Percentiles rank a stretch among this genome's conserved stretches.
These are phyloP conservation scores for Aspergillus cavernicola DNA, from an alignment of 495 filamentous ascomycete species.

Conservation along the genomic window DNA sequence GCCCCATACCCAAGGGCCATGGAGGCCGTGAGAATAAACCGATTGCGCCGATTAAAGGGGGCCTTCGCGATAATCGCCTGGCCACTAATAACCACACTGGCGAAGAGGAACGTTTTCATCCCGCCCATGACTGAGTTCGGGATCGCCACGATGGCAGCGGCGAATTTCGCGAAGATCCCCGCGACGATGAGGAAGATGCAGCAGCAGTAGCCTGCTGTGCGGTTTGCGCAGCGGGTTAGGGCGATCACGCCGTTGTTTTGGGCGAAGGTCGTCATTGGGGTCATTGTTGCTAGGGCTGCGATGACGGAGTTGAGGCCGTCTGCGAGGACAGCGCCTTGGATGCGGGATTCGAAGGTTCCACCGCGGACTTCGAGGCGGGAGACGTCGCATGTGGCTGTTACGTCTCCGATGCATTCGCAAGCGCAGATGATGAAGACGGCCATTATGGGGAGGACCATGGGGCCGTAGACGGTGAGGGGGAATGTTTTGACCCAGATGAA, in stretches of 20 bases:
- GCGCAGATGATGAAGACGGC: constrained; percentile 86
- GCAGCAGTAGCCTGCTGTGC: constrained; percentile 72
- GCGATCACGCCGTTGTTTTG: constrained; percentile 95
- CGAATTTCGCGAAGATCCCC: constrained; percentile 90
- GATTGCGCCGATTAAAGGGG: constrained; percentile 77
- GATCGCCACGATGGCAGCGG: constrained; percentile 78
- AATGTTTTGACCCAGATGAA: constrained; percentile 95
- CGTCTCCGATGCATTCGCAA: constrained; percentile 81
- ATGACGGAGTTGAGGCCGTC: constrained; percentile 79
- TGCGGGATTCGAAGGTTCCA: constrained; percentile 75
- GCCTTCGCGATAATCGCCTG: constrained; percentile 77
- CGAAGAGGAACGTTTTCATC: constrained; percentile 92
- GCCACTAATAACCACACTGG: constrained; percentile 77
- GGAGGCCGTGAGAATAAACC: constrained; percentile 80
- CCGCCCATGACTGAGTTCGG: constrained; percentile 78
- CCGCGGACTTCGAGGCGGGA: constrained; percentile 81
- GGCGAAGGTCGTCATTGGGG: constrained; percentile 74
- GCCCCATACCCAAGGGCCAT: constrained; percentile 76
- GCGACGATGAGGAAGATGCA: constrained; percentile 82
- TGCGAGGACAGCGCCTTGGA: constrained; percentile 75
- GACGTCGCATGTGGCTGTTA: constrained; percentile 64
- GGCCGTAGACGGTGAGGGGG: constrained; percentile 73
- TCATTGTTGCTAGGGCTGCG: constrained; percentile 78
- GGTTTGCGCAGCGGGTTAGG: constrained; percentile 83
- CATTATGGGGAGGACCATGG: constrained; percentile 76